These are phyloP conservation scores for Solanum medicagineum DNA, from an alignment of 257 asterid species.

Conservation along the genomic window DNA sequence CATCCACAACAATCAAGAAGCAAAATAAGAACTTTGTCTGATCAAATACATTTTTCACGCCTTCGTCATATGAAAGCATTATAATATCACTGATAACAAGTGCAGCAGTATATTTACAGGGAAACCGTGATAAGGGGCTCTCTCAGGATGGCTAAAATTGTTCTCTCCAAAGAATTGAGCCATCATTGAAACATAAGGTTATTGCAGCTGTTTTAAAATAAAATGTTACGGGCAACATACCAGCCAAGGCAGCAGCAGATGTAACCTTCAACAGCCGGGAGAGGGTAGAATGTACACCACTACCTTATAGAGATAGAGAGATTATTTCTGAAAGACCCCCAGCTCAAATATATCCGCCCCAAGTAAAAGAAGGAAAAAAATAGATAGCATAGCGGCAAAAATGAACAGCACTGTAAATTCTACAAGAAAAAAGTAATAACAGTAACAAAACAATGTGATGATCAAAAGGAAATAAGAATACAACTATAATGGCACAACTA, in stretches of 20 bases:
- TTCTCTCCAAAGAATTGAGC: not conserved
- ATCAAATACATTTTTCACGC: not conserved
- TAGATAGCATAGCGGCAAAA: no score
- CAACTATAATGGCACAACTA: no score
- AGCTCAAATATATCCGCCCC: no score
- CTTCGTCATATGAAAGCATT: not conserved
- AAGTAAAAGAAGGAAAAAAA: no score
- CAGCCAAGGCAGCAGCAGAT: not conserved
- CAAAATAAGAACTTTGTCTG: not conserved
- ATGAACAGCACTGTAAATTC: no score
- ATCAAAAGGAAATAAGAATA: no score
- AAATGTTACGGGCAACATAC: not conserved
- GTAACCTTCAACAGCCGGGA: not conserved
- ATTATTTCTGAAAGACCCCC: no score
- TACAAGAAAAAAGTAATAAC: no score
- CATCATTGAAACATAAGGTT: not conserved
- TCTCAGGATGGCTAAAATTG: not conserved
- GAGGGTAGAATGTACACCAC: no score
- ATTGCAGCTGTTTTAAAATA: not conserved
- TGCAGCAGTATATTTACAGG: not conserved
- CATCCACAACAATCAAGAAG: constrained; percentile 6
- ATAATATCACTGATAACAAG: not conserved
- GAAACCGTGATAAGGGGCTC: not conserved
- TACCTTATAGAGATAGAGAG: no score
- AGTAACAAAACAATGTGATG: no score